Evolutionary conservation across 148 eudicot species (phyloP).

Genomic region (Oxyria digyna): DNA sequence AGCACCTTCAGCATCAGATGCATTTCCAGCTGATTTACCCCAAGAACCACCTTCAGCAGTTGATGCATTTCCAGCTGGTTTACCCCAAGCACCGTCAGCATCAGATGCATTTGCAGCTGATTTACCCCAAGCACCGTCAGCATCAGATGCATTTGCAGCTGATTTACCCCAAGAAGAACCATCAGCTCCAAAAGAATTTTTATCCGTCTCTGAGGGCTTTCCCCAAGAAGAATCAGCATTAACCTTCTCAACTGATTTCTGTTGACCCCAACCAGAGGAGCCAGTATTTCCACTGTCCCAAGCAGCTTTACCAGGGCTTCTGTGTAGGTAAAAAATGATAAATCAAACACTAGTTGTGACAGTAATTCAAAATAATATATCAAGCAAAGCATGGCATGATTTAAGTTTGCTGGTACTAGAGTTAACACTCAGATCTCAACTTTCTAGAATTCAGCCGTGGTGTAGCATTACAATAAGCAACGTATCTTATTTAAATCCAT

Average conservation of each 20-base stretch:
- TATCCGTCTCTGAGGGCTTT: background rate
- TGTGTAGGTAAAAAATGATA: background rate
- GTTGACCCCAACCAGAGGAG: slow-evolving; percentile 11
- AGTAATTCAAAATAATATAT: background rate
- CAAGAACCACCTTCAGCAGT: background rate
- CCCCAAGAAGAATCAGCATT: background rate
- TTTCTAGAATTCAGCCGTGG: too few species aligned
- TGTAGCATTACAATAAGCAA: too few species aligned
- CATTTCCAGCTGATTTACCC: background rate
- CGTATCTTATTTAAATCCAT: too few species aligned
- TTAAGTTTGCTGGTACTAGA: too few species aligned
- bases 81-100: background rate
- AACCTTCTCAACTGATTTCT: background rate
- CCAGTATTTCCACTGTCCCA: background rate
- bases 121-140: background rate
- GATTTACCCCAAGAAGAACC: background rate
- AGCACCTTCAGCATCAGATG: background rate
- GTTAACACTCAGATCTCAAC: too few species aligned
- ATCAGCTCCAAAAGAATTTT: background rate
- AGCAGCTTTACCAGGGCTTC: slow-evolving; percentile 1
- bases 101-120: background rate
- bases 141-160: background rate
- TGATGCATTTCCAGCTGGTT: background rate
- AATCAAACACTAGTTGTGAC: background rate
- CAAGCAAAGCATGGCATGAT: too few species aligned